phyloP scores from a whole-genome alignment of 176 grass and related monocot species.

The Pontederia paniculata region DNA sequence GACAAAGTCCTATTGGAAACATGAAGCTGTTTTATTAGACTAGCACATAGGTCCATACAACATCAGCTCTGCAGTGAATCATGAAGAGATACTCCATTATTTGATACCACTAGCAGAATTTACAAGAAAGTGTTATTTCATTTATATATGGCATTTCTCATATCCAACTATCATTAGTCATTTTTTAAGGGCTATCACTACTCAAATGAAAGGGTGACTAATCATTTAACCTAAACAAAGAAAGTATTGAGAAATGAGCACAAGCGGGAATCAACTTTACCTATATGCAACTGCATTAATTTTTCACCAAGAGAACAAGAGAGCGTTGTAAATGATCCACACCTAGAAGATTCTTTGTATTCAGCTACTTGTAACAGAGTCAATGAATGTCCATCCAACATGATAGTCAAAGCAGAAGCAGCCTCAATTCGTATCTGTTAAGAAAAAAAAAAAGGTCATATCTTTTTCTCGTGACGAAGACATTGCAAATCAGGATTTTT shows the following conservation, averaged over 20 bases:
- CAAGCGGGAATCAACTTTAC: slow-evolving; percentile 23
- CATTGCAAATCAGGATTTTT: neutral
- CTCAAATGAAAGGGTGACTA: neutral
- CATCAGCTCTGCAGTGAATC: no score
- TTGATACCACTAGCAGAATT: no score
- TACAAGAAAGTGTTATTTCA: no score
- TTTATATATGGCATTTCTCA: no score
- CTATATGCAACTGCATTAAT: slow-evolving; percentile 90
- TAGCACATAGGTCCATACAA: no score
- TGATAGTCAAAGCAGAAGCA: slow-evolving; percentile 52
- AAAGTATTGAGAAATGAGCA: neutral
- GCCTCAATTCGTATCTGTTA: slow-evolving; percentile 65
- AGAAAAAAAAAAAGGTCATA: neutral
- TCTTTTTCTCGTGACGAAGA: no score
- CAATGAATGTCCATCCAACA: slow-evolving; percentile 69
- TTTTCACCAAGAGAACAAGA: slow-evolving; percentile 84
- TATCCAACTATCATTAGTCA: neutral
- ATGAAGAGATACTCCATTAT: no score
- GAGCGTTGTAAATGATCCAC: slow-evolving; percentile 84
- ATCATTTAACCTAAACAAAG: no score
- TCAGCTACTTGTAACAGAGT: slow-evolving; percentile 90
- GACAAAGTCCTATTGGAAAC: no score
- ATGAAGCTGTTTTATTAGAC: no score
- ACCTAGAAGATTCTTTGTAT: slow-evolving; percentile 65
- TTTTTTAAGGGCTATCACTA: no score